Base-by-base conservation (phyloP, 345 rosid species). In the Gossypium anomalum region DNA sequence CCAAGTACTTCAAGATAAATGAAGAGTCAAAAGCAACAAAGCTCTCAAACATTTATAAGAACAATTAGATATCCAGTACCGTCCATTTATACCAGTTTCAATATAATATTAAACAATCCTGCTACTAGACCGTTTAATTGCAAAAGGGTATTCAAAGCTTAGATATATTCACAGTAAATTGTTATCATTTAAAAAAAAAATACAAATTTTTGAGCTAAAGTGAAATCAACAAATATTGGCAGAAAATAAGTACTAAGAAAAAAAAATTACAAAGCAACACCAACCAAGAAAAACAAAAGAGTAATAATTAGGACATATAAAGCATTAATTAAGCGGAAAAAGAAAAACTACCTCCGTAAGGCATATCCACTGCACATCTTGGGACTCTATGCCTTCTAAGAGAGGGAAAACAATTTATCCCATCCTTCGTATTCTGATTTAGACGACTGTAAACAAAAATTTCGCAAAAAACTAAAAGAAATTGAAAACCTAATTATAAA, bases 321-420 rank as follows among this genome's bases (percentile, higher is more conserved):
- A 52, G 25, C 73, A 53, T 75, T 15, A 22, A 0, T 41, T 44
- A 66, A 29, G 34, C 43, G 62, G 57, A 17, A 34, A 43, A 70
- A 20, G 5, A 68, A 61, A 5, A 14, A 67, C n/a, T 83, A 94
- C 98, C 96, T 86, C 86, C 97, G 75, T 81, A 85, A 0, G 97
- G 86, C 20, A 89, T 79, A 76, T 86, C 88, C 44, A 81, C 75
- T 4, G 94, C 77, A 79, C 97, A 94, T 76, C 76, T 84, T 59
- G 81, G 81, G 72, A 67, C 69, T 78, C 60, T 78, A 22, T 70
- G 83, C 71, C 79, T 80, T 83, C 85, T 77, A 0, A 75, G 68
- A 82, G 14, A 45, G 9, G 87, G 79, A 55, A 44, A 29, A 75
- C n/a, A 72, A 56, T 67, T 67, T 71, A 76, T 49, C 11, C 75